These are phyloP conservation scores for Pestalotiopsis sp. DNA, from an alignment of 2,329 filamentous ascomycete species.

Conservation along the genomic window DNA sequence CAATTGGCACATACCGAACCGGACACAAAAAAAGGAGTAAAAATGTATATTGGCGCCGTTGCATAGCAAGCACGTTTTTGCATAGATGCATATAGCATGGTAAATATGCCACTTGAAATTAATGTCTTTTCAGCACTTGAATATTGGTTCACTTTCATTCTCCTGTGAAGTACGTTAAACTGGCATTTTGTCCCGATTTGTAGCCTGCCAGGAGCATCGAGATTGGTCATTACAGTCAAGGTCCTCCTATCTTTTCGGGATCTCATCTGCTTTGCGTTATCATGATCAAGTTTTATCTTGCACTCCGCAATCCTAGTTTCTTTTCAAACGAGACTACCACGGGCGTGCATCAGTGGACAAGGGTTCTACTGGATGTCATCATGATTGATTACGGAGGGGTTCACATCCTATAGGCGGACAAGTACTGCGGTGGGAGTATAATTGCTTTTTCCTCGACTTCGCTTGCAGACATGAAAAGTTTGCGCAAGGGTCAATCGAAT, in stretches of 20 bases:
- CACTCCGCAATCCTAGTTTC: not conserved
- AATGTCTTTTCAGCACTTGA: conserved; percentile 6
- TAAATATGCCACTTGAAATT: conserved; percentile 4
- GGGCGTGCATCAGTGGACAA: not conserved
- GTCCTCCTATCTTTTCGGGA: too few relatives aligned
- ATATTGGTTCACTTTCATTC: not conserved
- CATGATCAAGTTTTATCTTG: not conserved
- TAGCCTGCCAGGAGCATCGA: too few relatives aligned
- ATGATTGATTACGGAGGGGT: not conserved
- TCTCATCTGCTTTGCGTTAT: too few relatives aligned
- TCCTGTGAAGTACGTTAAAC: not conserved
- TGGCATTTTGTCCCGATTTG: too few relatives aligned
- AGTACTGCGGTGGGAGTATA: not conserved
- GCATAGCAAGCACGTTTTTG: conserved; percentile 5
- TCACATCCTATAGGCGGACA: not conserved
- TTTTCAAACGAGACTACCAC: not conserved
- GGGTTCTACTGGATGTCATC: not conserved
- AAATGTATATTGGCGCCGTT: not conserved
- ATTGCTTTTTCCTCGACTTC: not conserved
- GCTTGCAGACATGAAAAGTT: not conserved
- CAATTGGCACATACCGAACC: not conserved
- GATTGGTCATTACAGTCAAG: too few relatives aligned
- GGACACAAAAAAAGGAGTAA: conserved; percentile 1
- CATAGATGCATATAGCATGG: conserved; percentile 6
- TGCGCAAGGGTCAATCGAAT: not conserved